phyloP scores from a whole-genome alignment of 257 asterid species.

The Anisodus acutangulus region DNA sequence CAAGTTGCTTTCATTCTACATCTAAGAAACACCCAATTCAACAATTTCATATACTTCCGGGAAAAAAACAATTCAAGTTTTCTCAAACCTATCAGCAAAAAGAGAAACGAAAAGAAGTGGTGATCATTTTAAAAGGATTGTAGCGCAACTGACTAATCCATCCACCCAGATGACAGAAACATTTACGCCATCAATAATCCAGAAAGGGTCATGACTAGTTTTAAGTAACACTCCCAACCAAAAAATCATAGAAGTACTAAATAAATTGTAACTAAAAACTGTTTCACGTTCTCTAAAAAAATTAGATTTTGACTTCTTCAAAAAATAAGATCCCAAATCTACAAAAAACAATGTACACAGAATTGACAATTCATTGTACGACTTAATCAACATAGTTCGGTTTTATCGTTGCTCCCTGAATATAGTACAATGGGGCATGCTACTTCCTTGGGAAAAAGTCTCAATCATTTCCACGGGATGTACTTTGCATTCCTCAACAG shows the following conservation, averaged over 20 bases:
- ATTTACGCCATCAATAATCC: slow-evolving; percentile 13
- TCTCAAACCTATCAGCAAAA: neutral
- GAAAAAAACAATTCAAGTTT: neutral
- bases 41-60: neutral
- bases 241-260: neutral
- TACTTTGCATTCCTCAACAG: neutral
- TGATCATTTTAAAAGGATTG: neutral
- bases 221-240: neutral
- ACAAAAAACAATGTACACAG: neutral
- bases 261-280: neutral
- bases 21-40: neutral
- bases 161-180: neutral
- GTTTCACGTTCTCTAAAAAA: neutral
- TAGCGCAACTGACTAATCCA: neutral
- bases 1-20: neutral
- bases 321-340: neutral
- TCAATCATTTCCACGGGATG: neutral
- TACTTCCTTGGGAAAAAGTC: neutral
- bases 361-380: neutral
- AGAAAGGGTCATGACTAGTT: neutral
- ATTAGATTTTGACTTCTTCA: neutral
- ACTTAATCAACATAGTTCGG: neutral
- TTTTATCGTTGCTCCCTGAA: neutral
- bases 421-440: neutral
- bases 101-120: neutral